These are phyloP conservation scores for Thermomucor indicae-seudaticae DNA, from an alignment of 371 early-diverging fungal species.

Conservation along the genomic window DNA sequence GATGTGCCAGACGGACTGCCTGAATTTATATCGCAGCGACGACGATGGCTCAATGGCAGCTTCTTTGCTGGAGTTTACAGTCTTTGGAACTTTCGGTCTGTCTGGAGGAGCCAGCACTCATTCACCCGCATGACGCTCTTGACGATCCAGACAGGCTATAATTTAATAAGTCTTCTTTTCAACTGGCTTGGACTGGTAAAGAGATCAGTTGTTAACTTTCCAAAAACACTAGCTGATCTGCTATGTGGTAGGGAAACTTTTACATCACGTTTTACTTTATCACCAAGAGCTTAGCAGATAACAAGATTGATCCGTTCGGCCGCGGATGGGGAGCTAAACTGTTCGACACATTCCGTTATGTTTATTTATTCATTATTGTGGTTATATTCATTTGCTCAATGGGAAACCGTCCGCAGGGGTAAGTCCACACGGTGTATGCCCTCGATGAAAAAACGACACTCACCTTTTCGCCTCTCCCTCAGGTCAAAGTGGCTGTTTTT, in stretches of 20 bases:
- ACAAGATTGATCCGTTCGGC: conserved; percentile 53
- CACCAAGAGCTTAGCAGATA: conserved; percentile 38
- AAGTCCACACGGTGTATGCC: conserved; percentile 17
- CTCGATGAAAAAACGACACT: neutral
- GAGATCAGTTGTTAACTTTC: too few relatives aligned
- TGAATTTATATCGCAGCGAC: conserved; percentile 84
- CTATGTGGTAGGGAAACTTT: conserved; percentile 68
- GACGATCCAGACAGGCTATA: conserved; percentile 69
- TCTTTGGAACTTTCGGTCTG: conserved; percentile 45
- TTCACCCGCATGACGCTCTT: conserved; percentile 59
- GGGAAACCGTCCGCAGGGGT: conserved; percentile 87
- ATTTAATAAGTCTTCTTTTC: conserved; percentile 66
- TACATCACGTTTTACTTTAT: conserved; percentile 77
- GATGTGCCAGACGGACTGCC: conserved; percentile 79
- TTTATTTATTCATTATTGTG: conserved; percentile 66
- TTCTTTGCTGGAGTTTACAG: conserved; percentile 70
- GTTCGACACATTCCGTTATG: conserved; percentile 46
- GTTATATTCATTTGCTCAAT: conserved; percentile 70
- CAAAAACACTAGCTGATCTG: neutral
- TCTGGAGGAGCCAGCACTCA: conserved; percentile 63
- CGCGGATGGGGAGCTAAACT: conserved; percentile 38
- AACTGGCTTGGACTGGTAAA: conserved; percentile 80
- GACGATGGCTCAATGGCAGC: conserved; percentile 89
- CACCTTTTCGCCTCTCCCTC: neutral
- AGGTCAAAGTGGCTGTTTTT: conserved; percentile 54